These are phyloP conservation scores for Sphaerosporella brunnea DNA, from an alignment of 495 filamentous ascomycete genomes.

Conservation along the genomic window DNA sequence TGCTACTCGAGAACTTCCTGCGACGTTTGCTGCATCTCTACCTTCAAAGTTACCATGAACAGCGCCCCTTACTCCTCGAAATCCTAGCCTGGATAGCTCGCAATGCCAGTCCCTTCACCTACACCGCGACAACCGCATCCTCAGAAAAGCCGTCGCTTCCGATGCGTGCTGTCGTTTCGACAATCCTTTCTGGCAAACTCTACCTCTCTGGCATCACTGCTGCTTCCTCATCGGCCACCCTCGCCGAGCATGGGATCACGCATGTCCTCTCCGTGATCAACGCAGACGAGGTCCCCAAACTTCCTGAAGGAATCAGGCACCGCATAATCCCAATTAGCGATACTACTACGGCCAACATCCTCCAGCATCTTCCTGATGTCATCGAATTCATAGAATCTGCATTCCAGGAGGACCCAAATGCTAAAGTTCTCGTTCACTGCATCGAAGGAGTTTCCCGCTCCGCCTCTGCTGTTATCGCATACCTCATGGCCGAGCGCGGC, in stretches of 20 bases:
- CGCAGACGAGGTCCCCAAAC: background rate
- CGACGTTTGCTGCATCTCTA: background rate
- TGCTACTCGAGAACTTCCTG: background rate
- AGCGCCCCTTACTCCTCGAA: background rate
- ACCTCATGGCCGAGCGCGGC: conserved; percentile 1
- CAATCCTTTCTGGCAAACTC: background rate
- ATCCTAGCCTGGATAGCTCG: background rate
- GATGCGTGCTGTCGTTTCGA: background rate
- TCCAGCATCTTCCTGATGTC: background rate
- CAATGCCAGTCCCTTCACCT: background rate
- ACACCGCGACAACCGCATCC: background rate
- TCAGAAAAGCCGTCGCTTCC: background rate
- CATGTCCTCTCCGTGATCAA: background rate
- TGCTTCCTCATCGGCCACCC: background rate
- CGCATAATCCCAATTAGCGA: background rate
- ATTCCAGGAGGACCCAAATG: background rate
- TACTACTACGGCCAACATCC: background rate
- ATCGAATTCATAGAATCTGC: background rate
- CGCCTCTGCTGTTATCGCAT: background rate
- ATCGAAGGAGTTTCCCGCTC: conserved; percentile 3
- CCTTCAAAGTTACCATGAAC: background rate
- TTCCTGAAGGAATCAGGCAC: background rate
- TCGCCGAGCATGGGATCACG: background rate
- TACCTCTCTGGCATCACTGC: conserved; percentile 3
- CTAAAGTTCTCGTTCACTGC: conserved; percentile 1